Evolutionary conservation across 2,329 filamentous ascomycete species (phyloP).

Genomic region (Colletotrichum sp.): DNA sequence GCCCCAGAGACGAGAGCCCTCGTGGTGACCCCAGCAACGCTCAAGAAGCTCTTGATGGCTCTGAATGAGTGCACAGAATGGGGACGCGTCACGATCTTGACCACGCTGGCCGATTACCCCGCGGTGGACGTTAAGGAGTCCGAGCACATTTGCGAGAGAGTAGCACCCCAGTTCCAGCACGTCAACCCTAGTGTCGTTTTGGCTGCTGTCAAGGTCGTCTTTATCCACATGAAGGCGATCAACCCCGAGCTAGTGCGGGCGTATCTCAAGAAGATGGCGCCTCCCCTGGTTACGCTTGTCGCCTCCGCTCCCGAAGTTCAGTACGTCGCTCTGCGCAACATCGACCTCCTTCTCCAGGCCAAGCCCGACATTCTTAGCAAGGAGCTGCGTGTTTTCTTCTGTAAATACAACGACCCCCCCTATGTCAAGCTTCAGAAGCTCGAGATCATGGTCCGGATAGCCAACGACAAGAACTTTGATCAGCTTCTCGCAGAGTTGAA

Average conservation of each 20-base stretch:
- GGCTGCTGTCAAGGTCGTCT: constrained; percentile 97
- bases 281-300: constrained; percentile 90
- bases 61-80: constrained; percentile 98
- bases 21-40: constrained; percentile 77
- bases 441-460: constrained; percentile 99
- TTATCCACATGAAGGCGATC: constrained; percentile 90
- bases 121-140: constrained; percentile 91
- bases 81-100: constrained; percentile 93
- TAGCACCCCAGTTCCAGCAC: constrained; percentile 96
- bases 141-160: constrained; percentile 97
- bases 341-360: constrained; percentile 92
- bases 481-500: constrained; percentile 93
- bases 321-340: constrained; percentile 95
- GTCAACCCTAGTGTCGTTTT: constrained; percentile 97
- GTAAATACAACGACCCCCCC: constrained; percentile 98
- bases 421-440: constrained; percentile 98
- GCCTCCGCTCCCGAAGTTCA: constrained; percentile 97
- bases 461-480: constrained; percentile 95
- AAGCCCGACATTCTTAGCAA: constrained; percentile 97
- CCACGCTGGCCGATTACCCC: constrained; percentile 87
- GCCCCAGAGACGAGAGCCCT: constrained; percentile 90
- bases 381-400: constrained; percentile 97
- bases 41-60: constrained; percentile 97
- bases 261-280: constrained; percentile 98
- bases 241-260: constrained; percentile 79